Base-by-base conservation (phyloP, 2,329 filamentous ascomycete species). In the Paecilomyces formosus region DNA sequence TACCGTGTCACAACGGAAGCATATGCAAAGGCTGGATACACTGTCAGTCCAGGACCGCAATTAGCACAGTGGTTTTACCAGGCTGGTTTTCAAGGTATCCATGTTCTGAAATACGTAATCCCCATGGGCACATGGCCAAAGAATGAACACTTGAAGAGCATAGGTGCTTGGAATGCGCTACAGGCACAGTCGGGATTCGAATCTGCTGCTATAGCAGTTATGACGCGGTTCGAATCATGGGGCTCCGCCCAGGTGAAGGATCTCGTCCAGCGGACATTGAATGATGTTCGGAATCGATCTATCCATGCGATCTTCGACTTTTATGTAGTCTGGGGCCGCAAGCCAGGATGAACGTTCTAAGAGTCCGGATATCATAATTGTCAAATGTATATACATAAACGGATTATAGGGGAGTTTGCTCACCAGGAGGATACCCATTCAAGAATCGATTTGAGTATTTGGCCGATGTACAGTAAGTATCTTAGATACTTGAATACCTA, bases 41-140 rank as follows among this genome's bases (percentile, higher is more conserved):
- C 45, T 8, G 31, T 54, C 9, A 51, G 45, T 30, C 52, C 51
- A 52, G 54, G 51, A 1, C 35, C 56, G 28, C 33, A 53, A 15
- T 22, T 59, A 28, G 31, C n/a, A 8, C 54, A 60, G n/a, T 58
- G 59, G 54, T 58, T 60, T 54, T 21, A 55, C 15, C 33, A 56
- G 45, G 59, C 45, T 22, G 59, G 59, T 15, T 60, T 59, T n/a
- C 39, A 52, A 28, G 58, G 58, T 39, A 22, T 60, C 15, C 54
- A 51, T 18, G 21, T 59, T 21, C 51, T 54, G n/a, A 60, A 54
- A 35, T 54, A 45, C 50, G 26, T 50, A 12, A 35, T 58, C 15
- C 33, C 56, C 13, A 33, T 60, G 11, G 12, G n/a, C 22, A 24
- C 26, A 3, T 35, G 21, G 49, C 24, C 6, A 21, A 50, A 13